Base-by-base conservation (phyloP, 192 early-diverging fungal genomes). In the Rhizophagus clarus region DNA sequence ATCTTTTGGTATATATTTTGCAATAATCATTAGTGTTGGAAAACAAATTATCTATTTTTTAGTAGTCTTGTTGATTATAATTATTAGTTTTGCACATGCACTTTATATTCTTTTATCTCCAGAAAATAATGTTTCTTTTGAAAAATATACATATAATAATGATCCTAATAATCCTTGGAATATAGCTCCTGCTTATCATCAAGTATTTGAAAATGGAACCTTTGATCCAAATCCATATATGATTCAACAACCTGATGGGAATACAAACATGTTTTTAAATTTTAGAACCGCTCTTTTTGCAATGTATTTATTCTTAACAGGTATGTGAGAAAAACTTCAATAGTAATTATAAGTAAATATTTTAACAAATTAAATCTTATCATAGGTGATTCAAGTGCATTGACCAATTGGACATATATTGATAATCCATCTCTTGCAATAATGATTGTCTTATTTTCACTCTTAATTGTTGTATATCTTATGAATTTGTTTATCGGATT, bases 61-160 rank as follows among this genome's bases (percentile, higher is more conserved):
- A 15, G 3, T 72, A 8, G 0, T 72, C 2, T 24, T 72, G 8
- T 15, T 15, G 1, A 10, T 72, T 10, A 72, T 72, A 1, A 20
- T 72, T 14, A n/a, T 72, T 5, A 28, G 37, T 72, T 1, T 49
- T 51, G 20, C 71, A 3, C n/a, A n/a, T n/a, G n/a, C n/a, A n/a
- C n/a, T n/a, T n/a, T n/a, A n/a, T n/a, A n/a, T n/a, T n/a, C n/a
- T 47, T 72, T 26, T 45, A 28, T 72, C 4, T 72, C 70, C 70
- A 20, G 9, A 4, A 4, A 11, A 7, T 26, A 40, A 49, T 5
- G 42, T 20, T 24, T 72, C 40, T 42, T 72, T 42, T 0, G 24
- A 49, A 20, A 6, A n/a, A 49, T 40, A 15, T 8, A 40, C 15
- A 9, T 20, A 42, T 47, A 72, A 40, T 26, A 28, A n/a, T n/a